Evolutionary conservation across 2,329 filamentous ascomycete genomes (phyloP).

Genomic region (Colletotrichum sansevieriae): DNA sequence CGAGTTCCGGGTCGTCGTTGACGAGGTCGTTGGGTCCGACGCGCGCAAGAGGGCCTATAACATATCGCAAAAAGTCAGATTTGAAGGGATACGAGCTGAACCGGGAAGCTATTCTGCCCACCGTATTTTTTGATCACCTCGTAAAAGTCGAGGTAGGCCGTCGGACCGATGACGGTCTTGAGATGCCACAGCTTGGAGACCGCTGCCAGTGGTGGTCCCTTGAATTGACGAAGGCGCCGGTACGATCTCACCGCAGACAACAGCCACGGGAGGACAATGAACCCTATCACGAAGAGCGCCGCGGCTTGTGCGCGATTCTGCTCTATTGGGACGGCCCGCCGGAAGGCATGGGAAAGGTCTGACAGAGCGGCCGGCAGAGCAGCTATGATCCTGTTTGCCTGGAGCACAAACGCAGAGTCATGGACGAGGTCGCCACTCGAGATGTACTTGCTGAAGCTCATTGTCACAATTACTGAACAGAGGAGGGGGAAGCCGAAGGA

Average conservation of each 20-base stretch:
- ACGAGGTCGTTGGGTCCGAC: conserved; percentile 42
- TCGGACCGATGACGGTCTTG: conserved; percentile 47
- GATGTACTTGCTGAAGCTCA: neutral
- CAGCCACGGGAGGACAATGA: conserved; percentile 31
- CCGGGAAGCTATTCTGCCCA: conserved; percentile 38
- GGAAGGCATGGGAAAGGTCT: neutral
- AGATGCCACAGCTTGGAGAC: conserved; percentile 58
- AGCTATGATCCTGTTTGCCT: neutral
- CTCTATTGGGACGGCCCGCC: neutral
- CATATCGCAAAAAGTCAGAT: neutral
- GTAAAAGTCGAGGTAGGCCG: conserved; percentile 52
- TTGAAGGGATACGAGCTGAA: neutral
- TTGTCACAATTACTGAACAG: neutral
- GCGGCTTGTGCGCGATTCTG: neutral
- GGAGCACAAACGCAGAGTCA: neutral
- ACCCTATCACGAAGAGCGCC: neutral
- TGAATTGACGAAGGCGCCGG: conserved; percentile 54
- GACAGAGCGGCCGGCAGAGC: neutral
- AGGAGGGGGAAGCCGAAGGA: neutral
- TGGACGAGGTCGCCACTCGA: neutral
- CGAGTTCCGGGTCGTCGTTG: conserved; percentile 37
- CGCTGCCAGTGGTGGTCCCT: conserved; percentile 53
- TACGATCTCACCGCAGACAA: conserved; percentile 48
- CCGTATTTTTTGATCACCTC: conserved; percentile 52
- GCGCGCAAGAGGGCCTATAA: conserved; percentile 40